phyloP scores from a whole-genome alignment of 108 stramenopile genomes.

The Parmales sp. region DNA sequence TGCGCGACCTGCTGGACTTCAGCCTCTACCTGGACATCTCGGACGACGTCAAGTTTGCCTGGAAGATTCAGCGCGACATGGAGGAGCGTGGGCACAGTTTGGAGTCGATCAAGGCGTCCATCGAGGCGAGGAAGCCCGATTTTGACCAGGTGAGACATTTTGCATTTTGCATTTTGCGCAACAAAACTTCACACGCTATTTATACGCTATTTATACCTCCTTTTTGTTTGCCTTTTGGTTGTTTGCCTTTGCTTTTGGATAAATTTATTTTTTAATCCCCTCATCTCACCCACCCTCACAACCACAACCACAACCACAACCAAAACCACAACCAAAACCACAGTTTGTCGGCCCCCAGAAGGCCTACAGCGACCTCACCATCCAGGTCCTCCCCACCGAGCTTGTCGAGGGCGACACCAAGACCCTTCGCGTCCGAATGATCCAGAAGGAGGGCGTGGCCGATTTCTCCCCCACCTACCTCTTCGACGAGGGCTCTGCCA shows the following conservation, averaged over 20 bases:
- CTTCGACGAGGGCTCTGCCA: slow-evolving; percentile 85
- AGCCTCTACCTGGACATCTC: slow-evolving; percentile 94
- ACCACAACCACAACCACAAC: too few species aligned
- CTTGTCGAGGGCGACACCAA: slow-evolving; percentile 87
- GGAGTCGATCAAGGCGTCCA: slow-evolving; percentile 90
- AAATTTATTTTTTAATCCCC: neutral
- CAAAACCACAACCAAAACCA: too few species aligned
- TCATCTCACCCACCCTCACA: slow-evolving; percentile 16
- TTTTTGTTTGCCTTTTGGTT: too few species aligned
- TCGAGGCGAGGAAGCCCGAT: slow-evolving; percentile 71
- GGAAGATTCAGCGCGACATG: slow-evolving; percentile 98
- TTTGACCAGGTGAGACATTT: neutral
- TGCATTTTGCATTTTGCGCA: too few species aligned
- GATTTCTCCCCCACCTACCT: slow-evolving; percentile 87
- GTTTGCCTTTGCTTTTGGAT: too few species aligned
- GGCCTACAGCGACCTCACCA: slow-evolving; percentile 75
- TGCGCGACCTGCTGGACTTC: slow-evolving; percentile 91
- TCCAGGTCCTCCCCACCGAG: slow-evolving; percentile 89
- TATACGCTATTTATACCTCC: too few species aligned
- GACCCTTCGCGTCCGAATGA: slow-evolving; percentile 84
- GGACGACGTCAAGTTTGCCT: slow-evolving; percentile 91
- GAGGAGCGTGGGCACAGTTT: slow-evolving; percentile 92
- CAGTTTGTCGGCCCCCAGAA: slow-evolving; percentile 93
- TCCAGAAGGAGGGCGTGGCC: slow-evolving; percentile 82
- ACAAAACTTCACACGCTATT: too few species aligned